phyloP scores from a whole-genome alignment of 164 flowering plant genomes.

The Nymphaea colorata region DNA sequence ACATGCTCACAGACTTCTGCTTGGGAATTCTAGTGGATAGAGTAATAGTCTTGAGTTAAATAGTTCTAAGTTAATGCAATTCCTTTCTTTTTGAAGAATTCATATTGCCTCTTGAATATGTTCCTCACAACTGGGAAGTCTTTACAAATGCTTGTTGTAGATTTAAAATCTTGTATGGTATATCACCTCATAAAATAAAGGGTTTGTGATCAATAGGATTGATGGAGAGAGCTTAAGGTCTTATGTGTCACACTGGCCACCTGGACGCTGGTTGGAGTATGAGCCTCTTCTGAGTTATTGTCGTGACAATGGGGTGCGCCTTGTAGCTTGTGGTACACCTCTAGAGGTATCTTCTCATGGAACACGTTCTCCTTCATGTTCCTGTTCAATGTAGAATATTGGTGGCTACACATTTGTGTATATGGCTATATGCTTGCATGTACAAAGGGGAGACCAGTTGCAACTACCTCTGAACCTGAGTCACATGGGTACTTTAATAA shows the following conservation, averaged over 20 bases:
- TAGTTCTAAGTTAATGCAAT: not conserved
- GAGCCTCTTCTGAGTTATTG: conserved; percentile 79
- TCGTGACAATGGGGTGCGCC: conserved; percentile 61
- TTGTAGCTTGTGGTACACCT: conserved; percentile 91
- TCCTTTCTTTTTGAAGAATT: not conserved
- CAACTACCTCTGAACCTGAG: too few species aligned
- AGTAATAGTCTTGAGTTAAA: too few species aligned
- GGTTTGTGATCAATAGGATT: conserved; percentile 37
- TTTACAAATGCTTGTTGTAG: not conserved
- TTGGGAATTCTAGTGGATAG: too few species aligned
- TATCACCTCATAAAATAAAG: not conserved
- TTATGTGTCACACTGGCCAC: conserved; percentile 64
- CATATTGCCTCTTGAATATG: not conserved
- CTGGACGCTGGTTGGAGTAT: conserved; percentile 86
- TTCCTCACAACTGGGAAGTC: not conserved
- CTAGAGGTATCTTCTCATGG: conserved; percentile 44
- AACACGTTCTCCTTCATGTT: not conserved
- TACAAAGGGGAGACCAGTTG: too few species aligned
- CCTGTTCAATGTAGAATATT: too few species aligned
- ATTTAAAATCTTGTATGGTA: not conserved
- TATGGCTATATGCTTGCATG: too few species aligned
- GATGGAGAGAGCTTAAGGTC: conserved; percentile 62
- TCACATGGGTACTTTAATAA: too few species aligned
- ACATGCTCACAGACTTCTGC: too few species aligned
- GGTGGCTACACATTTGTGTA: too few species aligned